Percentiles rank a stretch among this genome's conserved stretches.
phyloP scores from a whole-genome alignment of 2,329 filamentous ascomycete species.

The Microdochium paspali region DNA sequence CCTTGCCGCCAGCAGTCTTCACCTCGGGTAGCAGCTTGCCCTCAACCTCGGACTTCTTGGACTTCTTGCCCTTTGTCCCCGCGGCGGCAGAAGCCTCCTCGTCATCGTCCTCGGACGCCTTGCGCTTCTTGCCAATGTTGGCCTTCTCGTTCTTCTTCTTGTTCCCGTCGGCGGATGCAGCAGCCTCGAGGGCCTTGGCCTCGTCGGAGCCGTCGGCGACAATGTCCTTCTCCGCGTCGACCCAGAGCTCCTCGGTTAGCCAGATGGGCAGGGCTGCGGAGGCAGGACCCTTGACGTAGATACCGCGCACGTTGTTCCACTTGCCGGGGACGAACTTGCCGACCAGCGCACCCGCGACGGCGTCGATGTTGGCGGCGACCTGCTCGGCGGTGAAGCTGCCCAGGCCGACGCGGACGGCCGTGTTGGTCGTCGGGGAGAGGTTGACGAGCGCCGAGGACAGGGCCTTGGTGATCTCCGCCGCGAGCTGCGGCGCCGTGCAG shows the following conservation, averaged over 20 bases:
- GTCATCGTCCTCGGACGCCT: constrained; percentile 28
- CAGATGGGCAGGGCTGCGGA: constrained; percentile 90
- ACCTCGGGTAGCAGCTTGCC: constrained; percentile 12
- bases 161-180: constrained; percentile 18
- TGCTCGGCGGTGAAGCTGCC: constrained; percentile 67
- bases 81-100: constrained; percentile 9
- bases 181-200: constrained; percentile 26
- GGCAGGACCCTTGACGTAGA: constrained; percentile 86
- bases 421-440: constrained; percentile 69
- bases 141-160: constrained; percentile 24
- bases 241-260: constrained; percentile 87
- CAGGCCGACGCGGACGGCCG: constrained; percentile 69
- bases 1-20: constrained; percentile 24
- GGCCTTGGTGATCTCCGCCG: constrained; percentile 72
- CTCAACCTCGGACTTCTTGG: constrained; percentile 10
- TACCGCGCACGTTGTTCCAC: constrained; percentile 74
- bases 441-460: constrained; percentile 70
- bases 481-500: constrained; percentile 56
- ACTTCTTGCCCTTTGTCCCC: constrained; percentile 14
- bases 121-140: constrained; percentile 58
- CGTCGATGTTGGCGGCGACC: constrained; percentile 70
- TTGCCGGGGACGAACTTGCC: constrained; percentile 76
- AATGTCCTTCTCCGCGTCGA: constrained; percentile 66
- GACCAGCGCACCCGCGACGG: constrained; percentile 59
- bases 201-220: constrained; percentile 44